phyloP scores from a whole-genome alignment of 2,329 filamentous ascomycete genomes.

The Exophiala dermatitidis region DNA sequence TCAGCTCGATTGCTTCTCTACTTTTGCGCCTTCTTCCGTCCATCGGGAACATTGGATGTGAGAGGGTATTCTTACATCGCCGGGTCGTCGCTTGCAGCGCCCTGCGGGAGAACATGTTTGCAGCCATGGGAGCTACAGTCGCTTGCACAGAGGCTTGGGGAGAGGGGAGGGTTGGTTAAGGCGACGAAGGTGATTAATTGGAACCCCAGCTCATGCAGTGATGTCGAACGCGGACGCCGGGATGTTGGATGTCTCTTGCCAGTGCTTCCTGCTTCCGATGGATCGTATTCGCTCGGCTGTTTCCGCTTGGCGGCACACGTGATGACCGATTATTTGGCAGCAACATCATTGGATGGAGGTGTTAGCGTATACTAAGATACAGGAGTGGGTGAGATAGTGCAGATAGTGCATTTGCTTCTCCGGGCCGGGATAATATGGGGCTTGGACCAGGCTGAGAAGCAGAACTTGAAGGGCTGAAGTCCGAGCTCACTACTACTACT shows the following conservation, averaged over 20 bases:
- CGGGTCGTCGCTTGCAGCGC: conserved; percentile 42
- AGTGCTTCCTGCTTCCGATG: background rate
- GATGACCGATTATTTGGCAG: conserved; percentile 5
- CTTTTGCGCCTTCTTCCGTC: too few relatives aligned
- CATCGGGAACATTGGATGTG: too few relatives aligned
- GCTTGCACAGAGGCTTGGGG: background rate
- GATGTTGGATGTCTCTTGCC: background rate
- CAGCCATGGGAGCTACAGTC: conserved; percentile 14
- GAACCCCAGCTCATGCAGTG: conserved; percentile 1
- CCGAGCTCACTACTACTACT: too few relatives aligned
- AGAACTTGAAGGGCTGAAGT: too few relatives aligned
- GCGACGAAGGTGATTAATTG: background rate
- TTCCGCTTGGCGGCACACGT: conserved; percentile 13
- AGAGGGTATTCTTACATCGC: conserved; percentile 38
- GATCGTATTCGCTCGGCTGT: conserved; percentile 8
- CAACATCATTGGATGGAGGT: background rate
- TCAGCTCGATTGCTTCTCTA: background rate
- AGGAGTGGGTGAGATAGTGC: too few relatives aligned
- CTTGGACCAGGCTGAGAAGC: too few relatives aligned
- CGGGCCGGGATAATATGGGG: too few relatives aligned
- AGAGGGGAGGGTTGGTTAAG: background rate
- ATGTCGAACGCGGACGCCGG: background rate
- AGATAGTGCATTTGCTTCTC: too few relatives aligned
- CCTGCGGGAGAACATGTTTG: conserved; percentile 43
- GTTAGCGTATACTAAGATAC: background rate